Evolutionary conservation across 2,329 filamentous ascomycete genomes (phyloP), one percentile per base, ranked within the genome.

Genomic region (Seiridium unicorne): DNA sequence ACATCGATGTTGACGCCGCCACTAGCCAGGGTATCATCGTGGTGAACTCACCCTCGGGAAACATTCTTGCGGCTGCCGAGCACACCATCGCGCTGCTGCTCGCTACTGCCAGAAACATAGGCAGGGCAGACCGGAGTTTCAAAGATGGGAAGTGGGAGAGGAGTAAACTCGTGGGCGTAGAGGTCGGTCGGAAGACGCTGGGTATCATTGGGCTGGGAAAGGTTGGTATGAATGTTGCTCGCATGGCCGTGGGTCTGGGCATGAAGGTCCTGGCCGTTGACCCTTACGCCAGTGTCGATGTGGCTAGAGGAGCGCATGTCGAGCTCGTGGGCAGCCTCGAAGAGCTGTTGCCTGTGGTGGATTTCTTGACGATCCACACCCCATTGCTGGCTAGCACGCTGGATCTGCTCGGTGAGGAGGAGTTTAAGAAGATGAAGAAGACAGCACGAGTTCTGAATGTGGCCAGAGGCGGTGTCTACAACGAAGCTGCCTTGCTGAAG

Each of bases 321-420:
- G 81, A 81, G 47, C 75, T 92, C 1, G 79, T 87, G 7, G 68
- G 79, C 2, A 81, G 77, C 1, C 76, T 92, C 18, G 74, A 79
- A 3, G 83, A 85, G 31, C 76, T 94, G 11, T 79, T 95, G 11
- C 82, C 86, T 1, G 78, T 81, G 34, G 85, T 88, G 1, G 91
- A 94, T 73, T 93, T 94, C 69, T 71, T 95, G 62, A 93, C 91
- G 0, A 87, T 94, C 8, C 91, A 95, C 69, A 94, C 90, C 0
- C 92, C 92, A 0, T 79, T 95, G 59, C 84, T 93, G 61, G 90
- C 90, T 5, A 90, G 88, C 5, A 95, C 91, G 0, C 81, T 89
- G 60, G 89, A 91, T 59, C 83, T 95, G 74, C 85, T 95, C 31
- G 84, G 87, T 1, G 84, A 84, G 49, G 73, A 79, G 0, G 89